phyloP scores from a whole-genome alignment of 163 green algal genomes.

The Prototheca wickerhamii region DNA sequence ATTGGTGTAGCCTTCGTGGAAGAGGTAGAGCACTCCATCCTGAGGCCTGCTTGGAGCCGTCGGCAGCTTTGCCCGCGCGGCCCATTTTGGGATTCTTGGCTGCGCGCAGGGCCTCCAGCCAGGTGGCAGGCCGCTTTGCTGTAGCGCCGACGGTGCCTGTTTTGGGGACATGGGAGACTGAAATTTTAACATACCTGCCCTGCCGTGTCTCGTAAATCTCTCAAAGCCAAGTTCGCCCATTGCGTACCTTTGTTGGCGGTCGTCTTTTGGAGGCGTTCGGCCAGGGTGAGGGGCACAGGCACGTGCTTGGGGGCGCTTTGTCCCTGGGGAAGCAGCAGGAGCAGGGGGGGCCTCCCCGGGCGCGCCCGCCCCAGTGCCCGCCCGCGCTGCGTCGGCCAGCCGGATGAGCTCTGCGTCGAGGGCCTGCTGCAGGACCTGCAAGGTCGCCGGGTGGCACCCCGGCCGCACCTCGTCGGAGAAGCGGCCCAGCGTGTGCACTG shows the following conservation, averaged over 20 bases:
- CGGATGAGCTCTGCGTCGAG: conserved; percentile 50
- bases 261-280: conserved; percentile 11
- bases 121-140: conserved; percentile 2
- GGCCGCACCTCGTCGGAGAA: conserved; percentile 6
- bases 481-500: conserved; percentile 14
- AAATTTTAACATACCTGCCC: conserved; percentile 36
- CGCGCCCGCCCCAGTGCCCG: background rate
- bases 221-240: no score
- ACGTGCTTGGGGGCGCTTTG: background rate
- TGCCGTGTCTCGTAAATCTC: no score
- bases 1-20: conserved; percentile 89
- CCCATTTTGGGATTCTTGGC: background rate
- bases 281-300: conserved; percentile 25
- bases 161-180: background rate
- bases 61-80: background rate
- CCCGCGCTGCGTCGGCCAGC: conserved; percentile 16
- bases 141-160: background rate
- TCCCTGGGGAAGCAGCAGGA: background rate
- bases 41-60: background rate
- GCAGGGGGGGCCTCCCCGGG: background rate
- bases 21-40: conserved; percentile 54
- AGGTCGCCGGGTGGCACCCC: background rate
- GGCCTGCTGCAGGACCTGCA: background rate
- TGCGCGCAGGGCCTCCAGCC: background rate
- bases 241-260: conserved; percentile 14